phyloP scores from a whole-genome alignment of 768 basidiomycete species.

The Tubosaeta brunneosetosa region DNA sequence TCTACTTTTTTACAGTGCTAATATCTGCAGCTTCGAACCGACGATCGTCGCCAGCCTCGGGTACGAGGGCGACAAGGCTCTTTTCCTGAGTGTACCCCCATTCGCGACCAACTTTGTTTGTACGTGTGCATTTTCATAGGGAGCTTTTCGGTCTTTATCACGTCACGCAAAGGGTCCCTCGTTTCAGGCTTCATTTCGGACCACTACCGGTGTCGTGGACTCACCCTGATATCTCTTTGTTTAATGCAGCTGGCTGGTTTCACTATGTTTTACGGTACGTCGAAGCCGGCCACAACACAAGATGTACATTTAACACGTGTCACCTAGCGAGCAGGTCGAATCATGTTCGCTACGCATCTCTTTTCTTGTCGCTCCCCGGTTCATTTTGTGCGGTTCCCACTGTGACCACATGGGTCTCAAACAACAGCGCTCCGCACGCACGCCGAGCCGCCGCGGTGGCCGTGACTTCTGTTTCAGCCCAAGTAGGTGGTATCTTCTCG shows the following conservation, averaged over 20 bases:
- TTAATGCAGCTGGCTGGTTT: constrained; percentile 47
- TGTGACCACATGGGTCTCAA: constrained; percentile 53
- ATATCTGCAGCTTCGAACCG: constrained; percentile 61
- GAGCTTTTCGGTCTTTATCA: not conserved
- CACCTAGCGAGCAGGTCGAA: constrained; percentile 8
- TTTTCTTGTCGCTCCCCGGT: constrained; percentile 54
- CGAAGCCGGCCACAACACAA: not conserved
- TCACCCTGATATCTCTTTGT: constrained; percentile 41
- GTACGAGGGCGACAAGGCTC: constrained; percentile 47
- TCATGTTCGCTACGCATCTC: constrained; percentile 47
- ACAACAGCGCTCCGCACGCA: constrained; percentile 54
- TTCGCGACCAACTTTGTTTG: constrained; percentile 44
- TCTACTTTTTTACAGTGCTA: constrained; percentile 20
- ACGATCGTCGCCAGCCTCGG: constrained; percentile 65
- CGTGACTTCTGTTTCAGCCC: constrained; percentile 49
- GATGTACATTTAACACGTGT: not conserved
- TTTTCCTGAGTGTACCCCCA: constrained; percentile 60
- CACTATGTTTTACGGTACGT: constrained; percentile 48
- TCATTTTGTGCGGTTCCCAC: constrained; percentile 48
- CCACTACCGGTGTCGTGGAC: constrained; percentile 46
- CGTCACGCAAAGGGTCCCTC: constrained; percentile 25
- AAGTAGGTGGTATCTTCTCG: constrained; percentile 54
- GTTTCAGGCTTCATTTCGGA: constrained; percentile 49
- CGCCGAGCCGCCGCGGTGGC: constrained; percentile 57
- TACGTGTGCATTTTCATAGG: constrained; percentile 20